Evolutionary conservation across 2,329 filamentous ascomycete species (phyloP), one percentile per base, ranked within the genome.

Genomic region (Neonectria hederae): DNA sequence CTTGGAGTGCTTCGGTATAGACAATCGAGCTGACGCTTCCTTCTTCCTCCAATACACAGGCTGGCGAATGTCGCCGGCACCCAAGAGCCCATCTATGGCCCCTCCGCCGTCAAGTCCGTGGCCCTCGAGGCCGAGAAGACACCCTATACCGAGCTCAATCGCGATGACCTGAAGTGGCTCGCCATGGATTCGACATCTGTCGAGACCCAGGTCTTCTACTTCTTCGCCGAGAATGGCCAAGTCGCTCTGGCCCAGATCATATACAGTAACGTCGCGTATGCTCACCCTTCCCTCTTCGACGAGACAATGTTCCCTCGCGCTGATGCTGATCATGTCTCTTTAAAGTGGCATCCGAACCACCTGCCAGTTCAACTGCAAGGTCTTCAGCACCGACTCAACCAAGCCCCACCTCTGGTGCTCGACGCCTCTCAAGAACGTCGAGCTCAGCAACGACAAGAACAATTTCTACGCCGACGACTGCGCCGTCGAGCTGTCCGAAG

Each of bases 231-330:
- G 67, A 88, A 84, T 65, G 96, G 96, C 54, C 86, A 90, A 68
- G 80, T 94, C 69, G 92, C 87, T 57, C 87, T 97, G 80, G 89
- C 88, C 65, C 96, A 99, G 85, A 87, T 98, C 81, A 97, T 99
- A 79, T 97, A 98, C 85, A 98, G 92, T 84, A 97, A 97, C 81
- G 92, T 99, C 78, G 91, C 89, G 94, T 97, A 89, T 81, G 90
- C 53, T 54, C 61, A 48, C 53, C 56, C 45, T 65, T 43, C 10
- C 6, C 11, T 2, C 28, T 70, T 65, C 63, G 26, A 28, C 4
- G 52, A 11, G 22, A 1, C 35, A 38, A 13, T n/a, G 10, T 28
- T 28, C 13, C 14, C 35, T 38, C 17, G 5, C 14, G 7, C 14
- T 35, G 21, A 59, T 52, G 49, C 71, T 73, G 57, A 72, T 19